Base-by-base conservation (phyloP, 805 yeast species). In the Candida multigemmis region DNA sequence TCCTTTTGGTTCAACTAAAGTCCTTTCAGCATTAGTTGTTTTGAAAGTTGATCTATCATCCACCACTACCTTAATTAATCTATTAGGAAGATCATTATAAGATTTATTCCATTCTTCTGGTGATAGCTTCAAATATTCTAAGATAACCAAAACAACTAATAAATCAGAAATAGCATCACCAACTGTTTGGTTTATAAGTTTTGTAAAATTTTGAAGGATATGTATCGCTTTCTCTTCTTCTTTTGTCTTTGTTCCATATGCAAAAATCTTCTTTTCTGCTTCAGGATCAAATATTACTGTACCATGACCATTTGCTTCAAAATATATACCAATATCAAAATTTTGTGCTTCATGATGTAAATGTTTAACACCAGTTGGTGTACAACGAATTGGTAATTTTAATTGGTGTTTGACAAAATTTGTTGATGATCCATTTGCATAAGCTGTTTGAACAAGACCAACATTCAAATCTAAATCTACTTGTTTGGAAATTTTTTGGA, bases 231-330 rank as follows among this genome's bases (percentile, higher is more conserved):
- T 44, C 23, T 48, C 47, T 38, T 75, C 75, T 12, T 58, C 60
- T 4, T 64, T 65, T 6, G 61, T 46, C 3, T 28, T 17, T 2
- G 72, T 56, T 18, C 49, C 37, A 26, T 53, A 51, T 13, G 27
- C 38, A 28, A 54, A 56, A 19, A 62, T 53, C 7, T 42, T 42
- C 2, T 42, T 41, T 31, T 72, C 61, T 5, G 60, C 59, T 11
- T 56, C 53, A 1, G 72, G 65, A 4, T 83, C 74, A 48, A 91
- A 91, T 12, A 85, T 63, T 5, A 89, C 94, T 0, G 98, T 91
- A 9, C 98, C 98, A 48, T 91, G 98, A n/a, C 98, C 98, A 49
- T 91, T 91, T 28, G 98, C 98, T 60, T 91, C 98, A 43, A 91
- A 91, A 56, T 91, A 91, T 10, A 91, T 77, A 14, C 98, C 98